phyloP scores from a whole-genome alignment of 2,329 filamentous ascomycete genomes.

The Ceratocystis colombiana region DNA sequence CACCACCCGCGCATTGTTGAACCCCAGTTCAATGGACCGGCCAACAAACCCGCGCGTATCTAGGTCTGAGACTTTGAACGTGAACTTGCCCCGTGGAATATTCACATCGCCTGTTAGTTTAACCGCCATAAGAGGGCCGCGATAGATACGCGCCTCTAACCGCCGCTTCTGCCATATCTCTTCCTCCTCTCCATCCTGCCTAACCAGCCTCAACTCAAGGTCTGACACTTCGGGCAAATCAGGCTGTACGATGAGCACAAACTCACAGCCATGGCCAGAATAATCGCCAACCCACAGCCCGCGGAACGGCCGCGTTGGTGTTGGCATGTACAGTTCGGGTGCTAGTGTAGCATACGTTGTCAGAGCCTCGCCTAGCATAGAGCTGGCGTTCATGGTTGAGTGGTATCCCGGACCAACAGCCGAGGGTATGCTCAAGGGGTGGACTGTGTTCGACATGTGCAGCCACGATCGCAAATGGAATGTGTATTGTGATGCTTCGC shows the following conservation, averaged over 20 bases:
- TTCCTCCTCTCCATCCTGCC: conserved; percentile 37
- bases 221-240: conserved; percentile 30
- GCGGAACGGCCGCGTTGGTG: conserved; percentile 66
- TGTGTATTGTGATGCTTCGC: background rate
- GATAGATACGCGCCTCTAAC: conserved; percentile 43
- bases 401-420: conserved; percentile 1
- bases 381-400: conserved; percentile 7
- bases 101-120: conserved; percentile 90
- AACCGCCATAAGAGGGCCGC: conserved; percentile 66
- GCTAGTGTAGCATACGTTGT: conserved; percentile 63
- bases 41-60: conserved; percentile 55
- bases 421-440: conserved; percentile 4
- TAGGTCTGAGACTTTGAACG: conserved; percentile 71
- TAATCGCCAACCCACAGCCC: conserved; percentile 94
- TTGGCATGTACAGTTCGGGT: conserved; percentile 67
- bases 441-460: conserved; percentile 29
- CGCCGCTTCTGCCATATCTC: conserved; percentile 40
- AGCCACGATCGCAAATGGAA: conserved; percentile 29
- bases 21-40: conserved; percentile 54
- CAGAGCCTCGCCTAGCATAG: conserved; percentile 42
- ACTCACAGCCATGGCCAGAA: conserved; percentile 77
- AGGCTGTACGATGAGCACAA: conserved; percentile 69
- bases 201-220: conserved; percentile 33
- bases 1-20: conserved; percentile 65
- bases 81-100: conserved; percentile 74